Base-by-base conservation (phyloP, 1,284 basidiomycete species). In the Phylloboletellus chloephorus region DNA sequence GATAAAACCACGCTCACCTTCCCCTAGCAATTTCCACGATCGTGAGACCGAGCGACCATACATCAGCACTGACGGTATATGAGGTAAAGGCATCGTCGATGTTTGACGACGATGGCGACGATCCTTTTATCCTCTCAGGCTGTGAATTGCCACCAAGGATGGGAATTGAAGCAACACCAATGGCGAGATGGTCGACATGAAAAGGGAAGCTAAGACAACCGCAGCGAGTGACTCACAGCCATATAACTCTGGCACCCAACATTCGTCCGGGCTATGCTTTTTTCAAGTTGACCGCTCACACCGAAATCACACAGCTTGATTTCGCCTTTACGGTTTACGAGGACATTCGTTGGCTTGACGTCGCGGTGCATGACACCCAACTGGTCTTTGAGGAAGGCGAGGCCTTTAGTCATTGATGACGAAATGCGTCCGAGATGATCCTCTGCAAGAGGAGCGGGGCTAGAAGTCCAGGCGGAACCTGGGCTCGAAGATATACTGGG, bases 241-340 rank as follows among this genome's bases (percentile, higher is more conserved):
- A 98, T 98, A 67, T 98, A 98, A 49, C 82, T 88, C 65, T 98
- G 96, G 64, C 96, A 98, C 3, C 96, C 95, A 31, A 98, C 98
- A 57, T 98, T 98, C 11, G 95, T 98, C 71, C 96, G 97, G 17
- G 96, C 95, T 15, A 98, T 72, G 44, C 85, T 90, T 63, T 94
- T 93, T 63, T 98, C 94, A 28, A 98, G 75, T 63, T 98, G 94
- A 3, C 95, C 95, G 3, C 93, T 97, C 0, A 98, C 94, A 19
- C 95, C 96, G 64, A 98, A 98, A 64, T 98, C 95, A 62, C 94
- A 97, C 1, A 98, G 74, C 67, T 98, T 98, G 60, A 98, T 76
- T 49, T 92, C 74, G 7, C 95, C 96, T 52, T 80, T 88, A 49
- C 70, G 72, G 65, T 95, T 98, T 49, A 97, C 79, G 17, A 98